These are phyloP conservation scores for Orobanche coerulescens DNA, from an alignment of 257 asterid species.

Conservation along the genomic window DNA sequence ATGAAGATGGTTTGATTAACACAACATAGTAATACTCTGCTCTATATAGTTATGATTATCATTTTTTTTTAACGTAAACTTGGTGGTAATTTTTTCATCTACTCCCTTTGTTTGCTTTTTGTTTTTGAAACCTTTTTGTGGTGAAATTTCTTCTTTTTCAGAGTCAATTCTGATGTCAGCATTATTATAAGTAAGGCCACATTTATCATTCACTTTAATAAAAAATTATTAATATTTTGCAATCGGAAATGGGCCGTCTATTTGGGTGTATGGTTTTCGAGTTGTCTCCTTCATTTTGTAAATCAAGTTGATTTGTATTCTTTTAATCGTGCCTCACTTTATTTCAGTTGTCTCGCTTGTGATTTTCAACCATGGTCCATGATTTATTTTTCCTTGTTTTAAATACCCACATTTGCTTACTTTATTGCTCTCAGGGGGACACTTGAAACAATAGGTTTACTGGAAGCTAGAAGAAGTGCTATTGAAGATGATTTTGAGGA, in stretches of 20 bases:
- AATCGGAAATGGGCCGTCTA: background rate
- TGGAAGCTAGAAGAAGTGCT: constrained; percentile 90
- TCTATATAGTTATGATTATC: background rate
- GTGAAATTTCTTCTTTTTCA: background rate
- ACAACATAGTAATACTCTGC: background rate
- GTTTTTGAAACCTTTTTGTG: background rate
- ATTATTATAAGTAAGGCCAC: background rate
- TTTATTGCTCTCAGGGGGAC: constrained; percentile 48
- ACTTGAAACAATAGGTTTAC: constrained; percentile 62
- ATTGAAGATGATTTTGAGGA: constrained; percentile 99
- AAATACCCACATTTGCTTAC: constrained; percentile 13
- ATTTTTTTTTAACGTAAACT: background rate
- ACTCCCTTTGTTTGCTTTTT: background rate
- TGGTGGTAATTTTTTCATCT: background rate
- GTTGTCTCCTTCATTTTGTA: constrained; percentile 2
- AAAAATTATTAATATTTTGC: background rate
- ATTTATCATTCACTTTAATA: background rate
- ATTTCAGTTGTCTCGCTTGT: too few relatives aligned
- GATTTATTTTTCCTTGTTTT: background rate
- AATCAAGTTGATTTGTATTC: background rate
- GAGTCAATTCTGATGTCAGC: background rate
- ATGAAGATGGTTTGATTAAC: background rate
- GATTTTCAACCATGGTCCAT: background rate
- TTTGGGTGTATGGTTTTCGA: background rate
- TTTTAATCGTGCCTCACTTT: too few relatives aligned